Conservation (phyloP, 441 rosid genomes). For the Erodium texanum region DNA sequence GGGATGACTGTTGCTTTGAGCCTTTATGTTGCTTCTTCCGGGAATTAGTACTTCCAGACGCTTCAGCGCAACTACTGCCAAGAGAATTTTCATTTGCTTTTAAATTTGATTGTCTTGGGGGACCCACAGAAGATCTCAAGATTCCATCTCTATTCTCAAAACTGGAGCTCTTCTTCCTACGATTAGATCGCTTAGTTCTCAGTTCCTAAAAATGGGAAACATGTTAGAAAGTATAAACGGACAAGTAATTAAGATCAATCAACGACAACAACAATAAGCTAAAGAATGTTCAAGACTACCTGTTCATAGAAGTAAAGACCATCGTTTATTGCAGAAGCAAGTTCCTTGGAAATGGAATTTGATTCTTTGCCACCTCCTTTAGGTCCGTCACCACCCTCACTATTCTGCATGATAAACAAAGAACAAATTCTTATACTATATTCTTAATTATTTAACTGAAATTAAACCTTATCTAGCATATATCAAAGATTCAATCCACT, state of each 20-base stretch:
- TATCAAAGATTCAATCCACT: not conserved
- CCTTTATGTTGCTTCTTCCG: slow-evolving; percentile 59
- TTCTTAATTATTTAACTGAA: not conserved
- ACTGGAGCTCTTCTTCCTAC: slow-evolving; percentile 36
- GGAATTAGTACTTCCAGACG: slow-evolving; percentile 35
- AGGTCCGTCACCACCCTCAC: slow-evolving; percentile 39
- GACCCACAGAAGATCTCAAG: slow-evolving; percentile 27
- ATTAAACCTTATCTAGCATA: not conserved
- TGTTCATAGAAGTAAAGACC: slow-evolving; percentile 92
- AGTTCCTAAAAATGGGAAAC: slow-evolving; percentile 49
- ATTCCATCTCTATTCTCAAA: slow-evolving; percentile 52
- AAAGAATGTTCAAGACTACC: slow-evolving; percentile 28
- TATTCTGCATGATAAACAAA: slow-evolving; percentile 55
- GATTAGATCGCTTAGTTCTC: slow-evolving; percentile 44
- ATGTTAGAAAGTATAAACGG: slow-evolving; percentile 15
- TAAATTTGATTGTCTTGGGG: slow-evolving; percentile 33
- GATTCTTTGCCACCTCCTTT: slow-evolving; percentile 36
- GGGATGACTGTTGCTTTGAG: slow-evolving; percentile 55
- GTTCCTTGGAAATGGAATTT: slow-evolving; percentile 54
- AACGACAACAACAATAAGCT: not conserved
- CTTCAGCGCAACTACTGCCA: slow-evolving; percentile 44
- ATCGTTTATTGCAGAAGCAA: slow-evolving; percentile 76
- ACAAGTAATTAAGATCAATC: not conserved
- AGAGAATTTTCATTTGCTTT: slow-evolving; percentile 40
- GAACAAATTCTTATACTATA: too few species aligned